Conservation (phyloP, 768 basidiomycete species). For the Pleurotus citrinopileatus region DNA sequence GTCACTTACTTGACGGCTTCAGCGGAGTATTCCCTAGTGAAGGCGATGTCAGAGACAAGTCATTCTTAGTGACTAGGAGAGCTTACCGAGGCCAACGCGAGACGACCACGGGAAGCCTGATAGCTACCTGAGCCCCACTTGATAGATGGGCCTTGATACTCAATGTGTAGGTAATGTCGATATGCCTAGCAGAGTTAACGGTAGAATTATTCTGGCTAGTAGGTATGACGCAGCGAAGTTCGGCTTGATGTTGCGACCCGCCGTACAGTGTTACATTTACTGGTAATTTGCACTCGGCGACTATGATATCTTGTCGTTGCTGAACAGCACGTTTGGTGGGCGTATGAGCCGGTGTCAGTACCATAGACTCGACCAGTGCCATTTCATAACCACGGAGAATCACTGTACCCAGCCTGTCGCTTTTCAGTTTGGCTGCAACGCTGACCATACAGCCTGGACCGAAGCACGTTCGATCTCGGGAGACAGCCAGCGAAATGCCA, state of each 20-base stretch:
- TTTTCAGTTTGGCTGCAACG: constrained; percentile 69
- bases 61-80: not conserved
- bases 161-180: constrained; percentile 82
- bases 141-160: constrained; percentile 77
- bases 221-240: constrained; percentile 69
- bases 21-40: constrained; percentile 57
- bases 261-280: constrained; percentile 74
- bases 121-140: constrained; percentile 55
- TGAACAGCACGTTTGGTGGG: constrained; percentile 58
- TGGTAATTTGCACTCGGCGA: constrained; percentile 71
- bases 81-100: constrained; percentile 85
- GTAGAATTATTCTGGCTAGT: constrained; percentile 77
- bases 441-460: constrained; percentile 83
- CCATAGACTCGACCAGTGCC: constrained; percentile 74
- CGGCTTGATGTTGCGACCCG: constrained; percentile 67
- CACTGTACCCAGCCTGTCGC: constrained; percentile 63
- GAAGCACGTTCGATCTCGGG: constrained; percentile 75
- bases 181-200: constrained; percentile 76
- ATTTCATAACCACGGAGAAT: constrained; percentile 85
- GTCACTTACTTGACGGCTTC: constrained; percentile 56
- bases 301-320: constrained; percentile 46
- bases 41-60: constrained; percentile 9
- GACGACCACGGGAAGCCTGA: constrained; percentile 78
- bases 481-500: constrained; percentile 71
- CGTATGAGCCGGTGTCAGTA: constrained; percentile 57